Base-by-base conservation (phyloP, 75 land plant genomes). In the Azolla pinnata region DNA sequence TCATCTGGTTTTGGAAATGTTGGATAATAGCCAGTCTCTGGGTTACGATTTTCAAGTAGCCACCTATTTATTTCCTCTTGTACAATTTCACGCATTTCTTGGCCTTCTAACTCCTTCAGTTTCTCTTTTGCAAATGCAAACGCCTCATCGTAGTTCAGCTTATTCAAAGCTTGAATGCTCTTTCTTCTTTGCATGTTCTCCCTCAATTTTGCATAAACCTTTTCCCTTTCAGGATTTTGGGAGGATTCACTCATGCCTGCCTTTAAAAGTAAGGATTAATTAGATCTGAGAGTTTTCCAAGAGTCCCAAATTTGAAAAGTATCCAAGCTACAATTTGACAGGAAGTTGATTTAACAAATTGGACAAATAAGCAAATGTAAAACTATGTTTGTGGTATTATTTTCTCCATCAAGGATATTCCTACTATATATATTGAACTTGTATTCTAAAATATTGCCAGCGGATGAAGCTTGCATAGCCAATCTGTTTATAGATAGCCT, bases 71-170 rank as follows among this genome's bases (percentile, higher is more conserved):
- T 67, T 40, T 62, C 68, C 26, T 73, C 75, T 54, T 71, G 75
- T 53, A 73, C 67, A 40, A 73, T 73, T 55, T 73, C 75, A 0
- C 70, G 55, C 75, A 73, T 66, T 67, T 73, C 70, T 55, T 73
- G 75, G 9, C 75, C 75, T 46, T 73, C 75, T 27, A 73, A 44
- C 42, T 73, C 75, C 31, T 61, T 73, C 0, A 73, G 26, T 31
- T 73, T 64, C 29, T 67, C 57, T 44, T 61, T 66, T 52, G 71
- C 69, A 23, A 47, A 35, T 14, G 49, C 46, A 63, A 67, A 60
- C 4, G 70, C 58, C 33, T 61, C 60, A 1, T 54, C 40, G 5
- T 61, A 69, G 25, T 73, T 63, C 18, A 24, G 14, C 32, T 61
- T 33, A 50, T 56, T 73, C 9, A 61, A 14, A 3, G 33, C 29